phyloP scores from a whole-genome alignment of 1,284 basidiomycete species.

The Tilletia horrida region DNA sequence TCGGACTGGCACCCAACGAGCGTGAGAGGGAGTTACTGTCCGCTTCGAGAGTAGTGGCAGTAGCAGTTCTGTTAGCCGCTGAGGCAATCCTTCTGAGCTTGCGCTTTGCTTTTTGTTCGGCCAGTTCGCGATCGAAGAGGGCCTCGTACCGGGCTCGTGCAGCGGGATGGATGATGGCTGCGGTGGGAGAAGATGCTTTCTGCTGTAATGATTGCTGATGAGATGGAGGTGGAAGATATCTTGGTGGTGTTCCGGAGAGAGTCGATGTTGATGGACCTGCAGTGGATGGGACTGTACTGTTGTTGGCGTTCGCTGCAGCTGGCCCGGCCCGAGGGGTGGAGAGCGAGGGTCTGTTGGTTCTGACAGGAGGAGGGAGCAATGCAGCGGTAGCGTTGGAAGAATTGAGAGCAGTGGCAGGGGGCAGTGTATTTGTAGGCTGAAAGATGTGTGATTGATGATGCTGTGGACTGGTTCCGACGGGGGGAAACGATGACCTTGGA shows the following conservation, averaged over 20 bases:
- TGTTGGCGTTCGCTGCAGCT: not conserved
- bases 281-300: not conserved
- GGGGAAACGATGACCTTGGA: not conserved
- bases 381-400: not conserved
- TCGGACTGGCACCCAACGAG: too few species aligned
- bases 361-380: not conserved
- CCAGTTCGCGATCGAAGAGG: constrained; percentile 8
- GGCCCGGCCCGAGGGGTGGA: not conserved
- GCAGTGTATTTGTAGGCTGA: not conserved
- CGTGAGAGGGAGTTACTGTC: too few species aligned
- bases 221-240: too few species aligned
- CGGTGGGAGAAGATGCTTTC: not conserved
- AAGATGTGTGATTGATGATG: not conserved
- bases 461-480: too few species aligned
- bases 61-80: too few species aligned
- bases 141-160: constrained; percentile 1
- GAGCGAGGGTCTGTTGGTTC: not conserved
- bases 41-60: too few species aligned
- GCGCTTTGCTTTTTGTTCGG: not conserved
- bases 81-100: not conserved
- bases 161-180: not conserved
- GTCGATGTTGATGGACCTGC: not conserved
- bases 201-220: too few species aligned
- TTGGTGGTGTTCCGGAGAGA: not conserved
- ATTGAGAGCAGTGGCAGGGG: not conserved